A percentile compares a stretch with the other conserved stretches of the same genome.
Conservation (phyloP, 75 land plant species). For the Selaginella tamariscina region DNA sequence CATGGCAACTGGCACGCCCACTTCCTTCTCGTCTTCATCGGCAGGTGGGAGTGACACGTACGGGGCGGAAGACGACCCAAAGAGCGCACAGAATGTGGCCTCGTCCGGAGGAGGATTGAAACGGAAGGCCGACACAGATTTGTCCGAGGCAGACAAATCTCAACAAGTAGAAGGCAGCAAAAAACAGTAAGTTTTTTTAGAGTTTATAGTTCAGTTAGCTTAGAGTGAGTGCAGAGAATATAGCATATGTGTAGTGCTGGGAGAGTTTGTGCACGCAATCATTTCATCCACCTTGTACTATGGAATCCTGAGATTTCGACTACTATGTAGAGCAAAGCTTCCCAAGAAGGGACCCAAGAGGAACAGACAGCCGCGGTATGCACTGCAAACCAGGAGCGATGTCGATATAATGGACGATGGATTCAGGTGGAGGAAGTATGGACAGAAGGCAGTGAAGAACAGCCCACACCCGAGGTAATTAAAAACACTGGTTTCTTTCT, state of each 20-base stretch:
- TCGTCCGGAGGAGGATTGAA: not conserved
- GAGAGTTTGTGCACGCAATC: too few species aligned
- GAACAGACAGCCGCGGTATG: constrained; percentile 41
- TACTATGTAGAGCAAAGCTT: not conserved
- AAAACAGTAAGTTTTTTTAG: too few species aligned
- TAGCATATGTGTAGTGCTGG: too few species aligned
- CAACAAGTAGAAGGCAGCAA: too few species aligned
- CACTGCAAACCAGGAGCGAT: constrained; percentile 67
- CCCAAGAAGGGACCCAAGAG: constrained; percentile 50
- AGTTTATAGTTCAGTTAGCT: too few species aligned
- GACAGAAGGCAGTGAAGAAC: constrained; percentile 79
- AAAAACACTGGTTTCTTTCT: not conserved
- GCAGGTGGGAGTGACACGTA: not conserved
- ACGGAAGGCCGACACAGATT: not conserved
- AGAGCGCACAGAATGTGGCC: not conserved
- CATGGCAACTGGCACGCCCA: not conserved
- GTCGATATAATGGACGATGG: constrained; percentile 73
- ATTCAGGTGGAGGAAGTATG: constrained; percentile 75
- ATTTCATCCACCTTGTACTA: too few species aligned
- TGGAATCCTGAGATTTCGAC: too few species aligned
- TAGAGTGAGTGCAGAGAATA: too few species aligned
- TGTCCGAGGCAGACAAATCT: not conserved
- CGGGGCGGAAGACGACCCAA: too few species aligned
- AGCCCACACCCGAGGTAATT: constrained; percentile 73
- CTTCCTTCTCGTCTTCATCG: not conserved